A percentile compares a stretch with the other conserved stretches of the same genome.
These are phyloP conservation scores for Aspergillus sparsus DNA, from an alignment of 495 filamentous ascomycete species.

Conservation along the genomic window DNA sequence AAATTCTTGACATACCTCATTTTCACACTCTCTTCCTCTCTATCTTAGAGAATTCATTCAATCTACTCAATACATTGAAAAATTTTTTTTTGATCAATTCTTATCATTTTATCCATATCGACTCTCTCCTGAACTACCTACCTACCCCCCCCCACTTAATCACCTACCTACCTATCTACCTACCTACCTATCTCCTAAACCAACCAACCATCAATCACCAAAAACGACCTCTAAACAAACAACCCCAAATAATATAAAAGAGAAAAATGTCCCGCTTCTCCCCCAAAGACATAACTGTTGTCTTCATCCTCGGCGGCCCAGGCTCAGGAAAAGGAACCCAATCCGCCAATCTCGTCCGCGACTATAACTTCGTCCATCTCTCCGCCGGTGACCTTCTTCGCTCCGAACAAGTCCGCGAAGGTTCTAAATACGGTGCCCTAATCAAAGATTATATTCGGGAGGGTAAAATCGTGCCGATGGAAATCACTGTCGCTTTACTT, in stretches of 20 bases:
- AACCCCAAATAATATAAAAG: conserved; percentile 27
- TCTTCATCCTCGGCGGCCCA: conserved; percentile 63
- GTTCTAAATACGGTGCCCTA: conserved; percentile 82
- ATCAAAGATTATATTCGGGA: conserved; percentile 90
- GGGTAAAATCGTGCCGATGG: conserved; percentile 96
- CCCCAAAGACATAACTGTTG: conserved; percentile 75
- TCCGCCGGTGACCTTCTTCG: conserved; percentile 92
- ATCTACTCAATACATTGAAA: no score
- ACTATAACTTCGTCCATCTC: conserved; percentile 90
- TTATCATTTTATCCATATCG: no score
- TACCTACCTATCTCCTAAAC: no score
- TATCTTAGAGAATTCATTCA: no score
- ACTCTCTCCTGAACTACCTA: no score
- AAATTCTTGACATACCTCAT: background rate
- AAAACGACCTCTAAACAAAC: conserved; percentile 16
- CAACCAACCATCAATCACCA: conserved; percentile 8
- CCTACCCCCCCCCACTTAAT: no score
- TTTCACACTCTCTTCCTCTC: no score
- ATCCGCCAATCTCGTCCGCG: conserved; percentile 82
- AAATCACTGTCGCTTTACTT: conserved; percentile 90
- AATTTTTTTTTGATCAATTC: no score
- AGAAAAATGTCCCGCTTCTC: conserved; percentile 63
- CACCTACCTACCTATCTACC: no score
- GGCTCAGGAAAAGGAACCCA: conserved; percentile 67
- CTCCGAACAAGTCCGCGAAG: conserved; percentile 83